Conservation (phyloP, 768 basidiomycete species). For the Tricholoma hemisulphureum region DNA sequence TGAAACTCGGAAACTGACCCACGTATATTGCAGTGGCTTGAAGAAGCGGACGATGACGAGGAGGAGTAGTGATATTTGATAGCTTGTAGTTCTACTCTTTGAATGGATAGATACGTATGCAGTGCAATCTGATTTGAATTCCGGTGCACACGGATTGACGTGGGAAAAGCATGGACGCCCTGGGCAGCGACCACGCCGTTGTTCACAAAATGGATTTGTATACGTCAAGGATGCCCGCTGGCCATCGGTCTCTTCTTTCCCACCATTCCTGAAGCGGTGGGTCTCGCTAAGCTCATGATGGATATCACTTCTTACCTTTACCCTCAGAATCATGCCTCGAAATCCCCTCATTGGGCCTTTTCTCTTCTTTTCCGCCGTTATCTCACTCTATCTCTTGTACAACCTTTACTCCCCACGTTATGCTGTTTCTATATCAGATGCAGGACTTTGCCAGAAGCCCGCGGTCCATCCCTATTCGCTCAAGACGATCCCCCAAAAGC, state of each 20-base stretch:
- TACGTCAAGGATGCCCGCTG: too few relatives aligned
- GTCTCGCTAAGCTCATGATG: too few relatives aligned
- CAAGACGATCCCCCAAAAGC: constrained; percentile 10
- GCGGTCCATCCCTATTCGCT: background rate
- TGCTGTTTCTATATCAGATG: background rate
- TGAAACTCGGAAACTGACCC: constrained; percentile 6
- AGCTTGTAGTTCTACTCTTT: background rate
- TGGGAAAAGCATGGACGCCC: too few relatives aligned
- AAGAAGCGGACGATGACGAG: constrained; percentile 82
- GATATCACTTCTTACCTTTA: background rate
- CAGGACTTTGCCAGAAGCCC: background rate
- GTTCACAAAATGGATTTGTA: too few relatives aligned
- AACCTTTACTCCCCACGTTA: background rate
- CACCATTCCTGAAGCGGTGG: too few relatives aligned
- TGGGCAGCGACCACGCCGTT: too few relatives aligned
- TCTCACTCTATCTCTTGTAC: constrained; percentile 8
- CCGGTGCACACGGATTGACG: too few relatives aligned
- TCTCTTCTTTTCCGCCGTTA: constrained; percentile 1
- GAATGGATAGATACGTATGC: background rate
- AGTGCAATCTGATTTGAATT: too few relatives aligned
- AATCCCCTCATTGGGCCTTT: background rate
- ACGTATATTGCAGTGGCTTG: constrained; percentile 67
- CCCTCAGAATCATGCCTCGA: background rate
- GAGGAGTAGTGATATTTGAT: constrained; percentile 46
- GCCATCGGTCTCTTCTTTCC: too few relatives aligned